Percentiles rank a stretch among this genome's conserved stretches.
Evolutionary conservation across 495 filamentous ascomycete species (phyloP).

Genomic region (Glutinoglossum americanum): DNA sequence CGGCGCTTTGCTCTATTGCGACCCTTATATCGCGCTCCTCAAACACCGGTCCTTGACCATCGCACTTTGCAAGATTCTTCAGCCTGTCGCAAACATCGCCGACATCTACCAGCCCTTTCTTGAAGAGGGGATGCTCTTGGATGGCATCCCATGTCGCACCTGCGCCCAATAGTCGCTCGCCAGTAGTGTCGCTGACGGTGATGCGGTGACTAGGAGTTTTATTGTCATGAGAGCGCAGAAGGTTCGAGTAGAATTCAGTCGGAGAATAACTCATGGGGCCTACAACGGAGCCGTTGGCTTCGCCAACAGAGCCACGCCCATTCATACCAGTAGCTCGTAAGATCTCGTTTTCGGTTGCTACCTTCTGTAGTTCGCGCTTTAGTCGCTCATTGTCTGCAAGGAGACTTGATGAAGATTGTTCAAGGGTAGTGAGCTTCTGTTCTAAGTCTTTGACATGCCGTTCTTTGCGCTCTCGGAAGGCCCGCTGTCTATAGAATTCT

Average conservation of each 20-base stretch:
- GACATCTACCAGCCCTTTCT: slow-evolving; percentile 67
- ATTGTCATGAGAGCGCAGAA: slow-evolving; percentile 4
- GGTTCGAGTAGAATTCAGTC: slow-evolving; percentile 35
- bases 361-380: slow-evolving; percentile 57
- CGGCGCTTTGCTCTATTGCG: slow-evolving; percentile 61
- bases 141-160: slow-evolving; percentile 84
- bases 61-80: slow-evolving; percentile 58
- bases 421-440: slow-evolving; percentile 54
- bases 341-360: slow-evolving; percentile 81
- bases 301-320: slow-evolving; percentile 10
- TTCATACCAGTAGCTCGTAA: slow-evolving; percentile 43
- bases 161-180: slow-evolving; percentile 58
- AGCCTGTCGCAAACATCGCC: slow-evolving; percentile 53
- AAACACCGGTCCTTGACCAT: slow-evolving; percentile 81
- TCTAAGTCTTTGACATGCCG: slow-evolving; percentile 84
- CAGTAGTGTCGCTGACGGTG: slow-evolving; percentile 36
- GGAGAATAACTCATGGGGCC: slow-evolving; percentile 59
- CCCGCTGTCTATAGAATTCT: slow-evolving; percentile 47
- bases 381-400: slow-evolving; percentile 65
- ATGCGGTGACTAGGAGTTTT: slow-evolving; percentile 40
- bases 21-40: slow-evolving; percentile 49
- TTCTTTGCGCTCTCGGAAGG: slow-evolving; percentile 93
- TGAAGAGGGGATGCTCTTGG: slow-evolving; percentile 58
- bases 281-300: slow-evolving; percentile 16
- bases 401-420: slow-evolving; percentile 31